Base-by-base conservation (phyloP, 2,329 filamentous ascomycete genomes). In the Neopestalotiopsis sp. region DNA sequence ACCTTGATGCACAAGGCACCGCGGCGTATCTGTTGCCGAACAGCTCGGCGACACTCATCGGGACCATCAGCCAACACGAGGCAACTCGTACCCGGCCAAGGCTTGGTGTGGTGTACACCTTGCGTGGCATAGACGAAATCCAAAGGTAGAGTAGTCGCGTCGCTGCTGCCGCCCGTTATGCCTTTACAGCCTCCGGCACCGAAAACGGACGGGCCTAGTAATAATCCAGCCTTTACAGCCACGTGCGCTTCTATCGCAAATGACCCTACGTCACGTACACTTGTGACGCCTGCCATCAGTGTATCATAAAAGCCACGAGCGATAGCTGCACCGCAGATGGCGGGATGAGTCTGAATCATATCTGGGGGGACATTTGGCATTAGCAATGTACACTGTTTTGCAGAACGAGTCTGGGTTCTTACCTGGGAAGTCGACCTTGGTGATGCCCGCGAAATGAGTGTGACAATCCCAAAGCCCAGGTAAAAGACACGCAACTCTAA, bases 401-500 rank as follows among this genome's bases (percentile, higher is more conserved):
- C 24, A 2, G 24, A 24, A 24, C 24, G 24, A 24, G 2, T 24
- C 24, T 24, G 24, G 24, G 24, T 24, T 24, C 24, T 24, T 24
- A 24, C 24, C 24, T 61, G 74, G 71, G 66, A 76, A 66, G 24
- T 63, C 63, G 13, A 71, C 69, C 7, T 75, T 68, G 34, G 70
- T 61, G 14, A 65, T 67, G n/a, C 82, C 85, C 4, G 79, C 70
- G 70, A 84, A 85, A 73, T 88, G 86, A 0, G 81, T 79, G 73
- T 87, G 85, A 70, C 80, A 83, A 68, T 88, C 86, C 85, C 85
- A 88, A n/a, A 88, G 79, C 2, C 86, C 86, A 0, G 86, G 85
- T 77, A 88, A 82, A 6, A 86, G 81, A 79, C 17, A 86, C 82
- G n/a, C 77, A 74, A 0, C 75, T 77, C 34, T 74, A 73, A 1